Percentiles rank a stretch among this genome's conserved stretches.
phyloP scores from a whole-genome alignment of 352 stramenopile species.

The Aphanomyces stellatus region DNA sequence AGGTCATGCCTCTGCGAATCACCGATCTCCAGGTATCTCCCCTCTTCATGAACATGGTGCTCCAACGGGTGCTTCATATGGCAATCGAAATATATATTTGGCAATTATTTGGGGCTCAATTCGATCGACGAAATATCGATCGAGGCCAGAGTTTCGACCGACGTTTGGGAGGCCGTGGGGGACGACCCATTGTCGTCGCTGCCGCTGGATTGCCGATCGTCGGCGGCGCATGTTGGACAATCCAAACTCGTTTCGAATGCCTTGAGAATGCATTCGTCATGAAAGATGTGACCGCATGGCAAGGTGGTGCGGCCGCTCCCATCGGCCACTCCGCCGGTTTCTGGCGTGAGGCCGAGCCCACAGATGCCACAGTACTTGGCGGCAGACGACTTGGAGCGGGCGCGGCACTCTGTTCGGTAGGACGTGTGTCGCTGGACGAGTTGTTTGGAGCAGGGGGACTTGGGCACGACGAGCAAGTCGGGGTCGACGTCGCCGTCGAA shows the following conservation, averaged over 20 bases:
- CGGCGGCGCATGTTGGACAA: constrained; percentile 42
- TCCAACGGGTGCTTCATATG: too few species aligned
- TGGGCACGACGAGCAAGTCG: background rate
- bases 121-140: too few species aligned
- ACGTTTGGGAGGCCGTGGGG: too few species aligned
- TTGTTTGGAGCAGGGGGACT: background rate
- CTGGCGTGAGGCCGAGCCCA: background rate
- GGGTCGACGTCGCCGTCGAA: background rate
- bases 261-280: constrained; percentile 67
- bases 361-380: background rate
- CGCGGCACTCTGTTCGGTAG: background rate
- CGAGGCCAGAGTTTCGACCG: too few species aligned
- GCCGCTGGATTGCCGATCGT: too few species aligned
- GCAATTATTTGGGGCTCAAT: too few species aligned
- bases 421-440: background rate
- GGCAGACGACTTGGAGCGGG: background rate
- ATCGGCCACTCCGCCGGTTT: background rate
- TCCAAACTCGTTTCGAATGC: constrained; percentile 56
- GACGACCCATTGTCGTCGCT: too few species aligned
- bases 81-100: too few species aligned
- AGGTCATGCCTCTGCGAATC: too few species aligned
- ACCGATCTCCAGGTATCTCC: too few species aligned
- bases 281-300: constrained; percentile 24
- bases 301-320: background rate
- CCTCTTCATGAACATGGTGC: too few species aligned